Base-by-base conservation (phyloP, 192 early-diverging fungal species). In the Coemansia pectinata region DNA sequence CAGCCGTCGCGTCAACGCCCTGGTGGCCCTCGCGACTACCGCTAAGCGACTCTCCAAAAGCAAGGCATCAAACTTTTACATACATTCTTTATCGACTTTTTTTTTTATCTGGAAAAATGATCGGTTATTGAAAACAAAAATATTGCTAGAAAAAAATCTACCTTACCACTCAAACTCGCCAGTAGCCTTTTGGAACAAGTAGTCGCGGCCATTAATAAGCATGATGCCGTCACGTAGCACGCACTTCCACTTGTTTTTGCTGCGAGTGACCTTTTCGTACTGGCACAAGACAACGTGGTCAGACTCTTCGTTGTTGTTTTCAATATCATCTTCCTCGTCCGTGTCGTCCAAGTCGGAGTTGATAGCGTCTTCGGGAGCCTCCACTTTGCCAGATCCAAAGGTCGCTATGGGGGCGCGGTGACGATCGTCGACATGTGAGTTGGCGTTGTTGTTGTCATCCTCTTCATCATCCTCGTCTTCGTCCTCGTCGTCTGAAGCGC, bases 221-320 rank as follows among this genome's bases (percentile, higher is more conserved):
- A 97, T 91, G 72, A 99, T 96, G 15, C 97, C 97, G 72, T 99
- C 97, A 79, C 94, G 94, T 53, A 99, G 85, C 5, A 94, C 88
- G 73, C 95, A 97, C 88, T 97, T 97, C 97, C 97, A 99, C 84
- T 96, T 97, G 86, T 96, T 99, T 83, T 97, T 99, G 63, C 94
- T 95, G 47, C 96, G 87, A 14, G 90, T 92, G 33, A 99, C 91
- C 72, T 92, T 92, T 47, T 91, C 91, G 74, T 92, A 91, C 70
- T 91, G 85, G 76, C 91, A 92, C 48, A 92, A 55, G 45, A 88
- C 87, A 65, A 92, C 90, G 67, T 92, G 90, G 65, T 92, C 89
- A 17, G 87, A 81, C 2, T 92, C 91, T 64, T 91, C 87, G 39
- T 66, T 79, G 19, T 78, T 86, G 33, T 86, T 86, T 15, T 85